A percentile compares a stretch with the other conserved stretches of the same genome.
Conservation (phyloP, 2,329 filamentous ascomycete genomes). For the Aspergillus hiratsukae region DNA sequence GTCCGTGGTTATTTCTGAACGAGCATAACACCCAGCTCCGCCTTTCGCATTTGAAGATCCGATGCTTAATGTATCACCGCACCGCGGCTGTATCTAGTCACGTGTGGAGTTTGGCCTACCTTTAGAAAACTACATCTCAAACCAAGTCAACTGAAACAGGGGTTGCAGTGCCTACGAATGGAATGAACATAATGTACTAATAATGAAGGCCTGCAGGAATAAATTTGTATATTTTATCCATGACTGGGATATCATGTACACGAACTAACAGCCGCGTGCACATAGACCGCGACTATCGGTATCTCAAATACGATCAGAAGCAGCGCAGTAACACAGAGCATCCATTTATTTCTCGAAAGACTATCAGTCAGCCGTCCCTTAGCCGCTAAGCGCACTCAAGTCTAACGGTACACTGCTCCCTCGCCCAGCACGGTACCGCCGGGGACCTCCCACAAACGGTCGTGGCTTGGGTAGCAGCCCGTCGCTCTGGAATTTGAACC, state of each 20-base stretch:
- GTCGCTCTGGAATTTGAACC: slow-evolving; percentile 87
- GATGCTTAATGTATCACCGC: neutral
- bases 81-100: slow-evolving; percentile 1
- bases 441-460: slow-evolving; percentile 68
- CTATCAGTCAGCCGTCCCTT: slow-evolving; percentile 2
- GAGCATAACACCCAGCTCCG: neutral
- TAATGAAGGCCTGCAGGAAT: neutral
- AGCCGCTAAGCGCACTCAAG: slow-evolving; percentile 48
- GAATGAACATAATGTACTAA: neutral
- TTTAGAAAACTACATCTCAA: neutral
- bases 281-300: neutral
- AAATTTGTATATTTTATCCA: no score
- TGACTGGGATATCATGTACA: neutral
- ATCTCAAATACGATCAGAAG: neutral
- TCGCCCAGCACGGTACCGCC: slow-evolving; percentile 81
- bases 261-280: neutral
- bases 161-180: neutral
- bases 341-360: neutral
- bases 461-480: slow-evolving; percentile 77
- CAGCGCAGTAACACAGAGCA: neutral
- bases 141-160: neutral
- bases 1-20: neutral
- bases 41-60: neutral
- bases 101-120: neutral
- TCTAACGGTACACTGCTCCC: slow-evolving; percentile 93